Evolutionary conservation across 306 rosid genomes (phyloP).

Genomic region (Potentilla sterilis): DNA sequence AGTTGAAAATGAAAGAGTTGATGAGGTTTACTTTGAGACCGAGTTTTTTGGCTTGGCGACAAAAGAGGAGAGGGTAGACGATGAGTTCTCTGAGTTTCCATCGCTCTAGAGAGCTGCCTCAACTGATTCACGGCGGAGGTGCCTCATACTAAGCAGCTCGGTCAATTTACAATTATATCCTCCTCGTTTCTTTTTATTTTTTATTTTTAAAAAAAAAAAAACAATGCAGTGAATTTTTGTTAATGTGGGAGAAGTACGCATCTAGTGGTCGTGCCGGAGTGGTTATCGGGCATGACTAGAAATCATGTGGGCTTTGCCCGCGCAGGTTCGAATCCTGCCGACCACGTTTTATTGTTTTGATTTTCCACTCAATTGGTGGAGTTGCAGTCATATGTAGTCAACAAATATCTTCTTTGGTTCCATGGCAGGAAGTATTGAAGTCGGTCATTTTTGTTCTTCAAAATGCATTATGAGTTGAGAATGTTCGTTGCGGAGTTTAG

Average conservation of each 20-base stretch:
- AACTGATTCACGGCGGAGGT: background rate
- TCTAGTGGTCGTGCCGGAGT: conserved; percentile 5
- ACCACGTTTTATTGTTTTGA: background rate
- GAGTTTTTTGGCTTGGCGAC: conserved; percentile 48
- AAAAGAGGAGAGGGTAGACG: conserved; percentile 56
- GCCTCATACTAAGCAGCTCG: background rate
- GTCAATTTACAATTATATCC: no score
- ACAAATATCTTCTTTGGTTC: no score
- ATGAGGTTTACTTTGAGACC: conserved; percentile 59
- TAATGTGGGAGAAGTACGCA: background rate
- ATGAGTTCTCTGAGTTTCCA: conserved; percentile 73
- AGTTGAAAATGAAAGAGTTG: background rate
- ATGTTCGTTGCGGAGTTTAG: no score
- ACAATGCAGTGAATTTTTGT: no score
- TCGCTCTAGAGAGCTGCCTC: background rate
- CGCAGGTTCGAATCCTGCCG: conserved; percentile 6
- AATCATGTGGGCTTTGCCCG: conserved; percentile 10
- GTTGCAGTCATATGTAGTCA: no score
- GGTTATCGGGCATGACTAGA: conserved; percentile 11
- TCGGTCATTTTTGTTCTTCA: no score
- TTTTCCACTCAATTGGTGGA: no score
- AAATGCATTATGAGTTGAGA: no score
- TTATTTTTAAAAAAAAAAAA: no score
- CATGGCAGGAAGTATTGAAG: no score
- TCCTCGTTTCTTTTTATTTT: no score